phyloP scores from a whole-genome alignment of 305 asterid genomes.

The Solanum hybrid region DNA sequence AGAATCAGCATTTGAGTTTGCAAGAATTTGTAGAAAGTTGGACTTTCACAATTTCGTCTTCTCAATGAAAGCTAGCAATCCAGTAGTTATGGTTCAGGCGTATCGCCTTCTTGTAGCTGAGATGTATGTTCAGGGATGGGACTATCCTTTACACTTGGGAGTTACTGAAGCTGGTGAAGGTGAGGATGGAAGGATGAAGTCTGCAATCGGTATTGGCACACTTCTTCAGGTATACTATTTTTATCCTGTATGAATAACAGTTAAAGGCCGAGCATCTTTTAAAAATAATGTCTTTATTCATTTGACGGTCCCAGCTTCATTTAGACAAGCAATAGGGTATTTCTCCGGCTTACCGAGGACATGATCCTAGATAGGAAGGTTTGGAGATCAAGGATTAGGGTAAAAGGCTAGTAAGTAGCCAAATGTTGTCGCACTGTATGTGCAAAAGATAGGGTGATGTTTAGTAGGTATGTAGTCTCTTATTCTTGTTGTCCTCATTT shows the following conservation, averaged over 20 bases:
- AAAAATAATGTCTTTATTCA: not conserved
- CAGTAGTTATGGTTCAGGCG: slow-evolving; percentile 96
- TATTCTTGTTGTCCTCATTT: not conserved
- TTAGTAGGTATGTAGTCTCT: not conserved
- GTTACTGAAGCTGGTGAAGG: slow-evolving; percentile 99
- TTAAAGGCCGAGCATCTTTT: not conserved
- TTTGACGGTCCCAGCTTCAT: not conserved
- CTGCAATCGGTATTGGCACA: slow-evolving; percentile 98
- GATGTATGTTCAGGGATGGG: slow-evolving; percentile 99
- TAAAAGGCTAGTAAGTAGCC: not conserved
- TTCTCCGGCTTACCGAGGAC: not conserved
- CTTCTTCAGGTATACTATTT: slow-evolving; percentile 43
- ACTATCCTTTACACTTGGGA: slow-evolving; percentile 95
- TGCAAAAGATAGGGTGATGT: not conserved
- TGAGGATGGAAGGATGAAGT: slow-evolving; percentile 99
- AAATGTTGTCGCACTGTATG: not conserved
- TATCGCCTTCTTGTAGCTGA: slow-evolving; percentile 98
- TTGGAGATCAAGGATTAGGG: not conserved
- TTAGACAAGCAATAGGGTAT: not conserved
- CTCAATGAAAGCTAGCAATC: slow-evolving; percentile 99
- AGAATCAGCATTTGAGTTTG: slow-evolving; percentile 97
- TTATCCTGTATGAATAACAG: not conserved
- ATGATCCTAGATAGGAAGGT: not conserved
- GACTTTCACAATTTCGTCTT: slow-evolving; percentile 94
- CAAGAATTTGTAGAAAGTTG: slow-evolving; percentile 87